phyloP scores from a whole-genome alignment of 1,139 yeast species.

The Pichia sp. region DNA sequence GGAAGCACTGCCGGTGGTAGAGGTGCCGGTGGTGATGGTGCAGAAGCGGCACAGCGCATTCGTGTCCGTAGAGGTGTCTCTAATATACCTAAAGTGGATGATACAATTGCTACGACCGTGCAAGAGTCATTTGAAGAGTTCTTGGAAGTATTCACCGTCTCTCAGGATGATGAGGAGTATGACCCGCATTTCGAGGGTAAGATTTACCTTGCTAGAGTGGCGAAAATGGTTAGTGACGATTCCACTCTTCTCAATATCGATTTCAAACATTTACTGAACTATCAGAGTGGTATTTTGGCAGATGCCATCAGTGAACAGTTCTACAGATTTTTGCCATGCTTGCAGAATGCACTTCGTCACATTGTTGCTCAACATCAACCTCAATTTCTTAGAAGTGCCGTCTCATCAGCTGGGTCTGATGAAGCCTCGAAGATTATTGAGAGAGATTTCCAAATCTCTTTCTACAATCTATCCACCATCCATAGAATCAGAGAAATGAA shows the following conservation, averaged over 20 bases:
- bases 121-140: constrained; percentile 86
- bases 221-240: constrained; percentile 73
- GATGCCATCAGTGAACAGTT: constrained; percentile 86
- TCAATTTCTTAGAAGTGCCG: constrained; percentile 41
- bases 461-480: constrained; percentile 77
- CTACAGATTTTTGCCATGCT: constrained; percentile 84
- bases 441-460: constrained; percentile 80
- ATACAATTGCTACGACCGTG: constrained; percentile 90
- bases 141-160: constrained; percentile 55
- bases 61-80: constrained; percentile 44
- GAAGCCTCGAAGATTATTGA: constrained; percentile 42
- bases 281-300: constrained; percentile 85
- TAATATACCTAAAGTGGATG: constrained; percentile 79
- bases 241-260: constrained; percentile 77
- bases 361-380: constrained; percentile 77
- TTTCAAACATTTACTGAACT: constrained; percentile 65
- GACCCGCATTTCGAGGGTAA: constrained; percentile 43
- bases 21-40: constrained; percentile 3
- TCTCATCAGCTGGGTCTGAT: constrained; percentile 19
- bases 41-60: constrained; percentile 24
- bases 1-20: neutral
- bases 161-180: constrained; percentile 29
- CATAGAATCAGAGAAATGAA: constrained; percentile 85
- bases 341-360: constrained; percentile 66
- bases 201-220: constrained; percentile 72